These are phyloP conservation scores for Bondarzewia mesenterica DNA, from an alignment of 1,284 basidiomycete genomes.

Conservation along the genomic window DNA sequence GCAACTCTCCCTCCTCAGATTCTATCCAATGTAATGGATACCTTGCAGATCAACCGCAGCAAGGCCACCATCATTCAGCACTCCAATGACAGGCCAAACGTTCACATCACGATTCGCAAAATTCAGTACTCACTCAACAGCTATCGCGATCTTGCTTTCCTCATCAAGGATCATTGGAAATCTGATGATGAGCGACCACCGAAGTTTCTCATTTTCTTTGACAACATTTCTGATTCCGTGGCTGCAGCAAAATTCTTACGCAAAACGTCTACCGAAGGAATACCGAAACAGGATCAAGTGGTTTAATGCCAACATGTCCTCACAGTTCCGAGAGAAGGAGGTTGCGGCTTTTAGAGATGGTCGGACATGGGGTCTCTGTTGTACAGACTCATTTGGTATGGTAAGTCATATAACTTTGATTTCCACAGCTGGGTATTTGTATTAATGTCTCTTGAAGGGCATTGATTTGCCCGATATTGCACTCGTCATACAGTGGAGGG, in stretches of 20 bases:
- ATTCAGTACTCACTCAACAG: conserved; percentile 16
- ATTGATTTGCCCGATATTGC: conserved; percentile 25
- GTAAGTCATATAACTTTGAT: not conserved
- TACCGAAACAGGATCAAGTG: conserved; percentile 17
- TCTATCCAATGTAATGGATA: conserved; percentile 17
- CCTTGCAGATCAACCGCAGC: conserved; percentile 12
- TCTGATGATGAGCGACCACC: conserved; percentile 12
- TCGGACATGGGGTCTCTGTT: conserved; percentile 28
- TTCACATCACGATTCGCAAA: conserved; percentile 19
- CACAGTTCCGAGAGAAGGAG: conserved; percentile 13
- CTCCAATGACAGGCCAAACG: conserved; percentile 27
- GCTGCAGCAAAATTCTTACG: not conserved
- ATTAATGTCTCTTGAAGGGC: conserved; percentile 16
- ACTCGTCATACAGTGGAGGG: conserved; percentile 24
- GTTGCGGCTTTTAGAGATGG: conserved; percentile 13
- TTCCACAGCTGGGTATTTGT: not conserved
- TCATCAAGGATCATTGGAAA: conserved; percentile 15
- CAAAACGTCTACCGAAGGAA: not conserved
- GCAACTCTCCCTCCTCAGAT: conserved; percentile 25
- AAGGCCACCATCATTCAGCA: conserved; percentile 10
- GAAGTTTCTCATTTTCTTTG: conserved; percentile 23
- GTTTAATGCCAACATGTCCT: conserved; percentile 23
- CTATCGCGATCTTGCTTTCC: conserved; percentile 24
- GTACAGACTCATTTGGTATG: conserved; percentile 5
- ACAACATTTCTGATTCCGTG: conserved; percentile 10